Conservation (phyloP, 2,329 filamentous ascomycete genomes). For the Didymella keratinophila region DNA sequence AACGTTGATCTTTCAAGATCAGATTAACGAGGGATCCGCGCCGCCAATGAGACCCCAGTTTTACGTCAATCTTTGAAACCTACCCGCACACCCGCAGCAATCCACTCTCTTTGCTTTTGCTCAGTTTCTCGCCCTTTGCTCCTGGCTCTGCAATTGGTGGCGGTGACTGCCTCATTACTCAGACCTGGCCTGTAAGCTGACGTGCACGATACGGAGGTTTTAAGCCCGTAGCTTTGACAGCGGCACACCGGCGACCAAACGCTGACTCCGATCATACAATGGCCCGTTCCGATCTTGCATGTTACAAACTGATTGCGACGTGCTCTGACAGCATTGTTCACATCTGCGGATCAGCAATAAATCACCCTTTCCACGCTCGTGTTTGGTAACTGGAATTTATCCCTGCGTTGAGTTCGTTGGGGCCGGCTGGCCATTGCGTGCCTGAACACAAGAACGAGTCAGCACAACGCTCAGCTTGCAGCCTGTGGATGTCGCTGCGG, state of each 20-base stretch:
- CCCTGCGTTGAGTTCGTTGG: constrained; percentile 5
- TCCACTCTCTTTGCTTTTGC: constrained; percentile 27
- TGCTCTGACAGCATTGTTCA: constrained; percentile 10
- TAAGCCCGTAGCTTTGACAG: constrained; percentile 34
- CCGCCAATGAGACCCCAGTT: constrained; percentile 38
- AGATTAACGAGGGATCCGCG: constrained; percentile 48
- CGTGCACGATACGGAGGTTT: constrained; percentile 21
- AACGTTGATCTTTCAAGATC: constrained; percentile 38
- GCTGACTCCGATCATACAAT: constrained; percentile 24
- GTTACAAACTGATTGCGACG: constrained; percentile 15
- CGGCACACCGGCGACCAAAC: constrained; percentile 36
- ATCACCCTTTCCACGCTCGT: not conserved
- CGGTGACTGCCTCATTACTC: constrained; percentile 23
- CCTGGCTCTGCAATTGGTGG: constrained; percentile 25
- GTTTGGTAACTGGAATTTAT: constrained; percentile 10
- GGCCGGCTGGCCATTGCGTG: constrained; percentile 8
- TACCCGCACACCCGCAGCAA: constrained; percentile 34
- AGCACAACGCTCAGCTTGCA: constrained; percentile 14
- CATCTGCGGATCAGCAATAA: constrained; percentile 13
- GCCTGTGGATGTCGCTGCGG: constrained; percentile 5
- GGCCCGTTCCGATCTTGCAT: constrained; percentile 26
- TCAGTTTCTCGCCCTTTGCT: constrained; percentile 26
- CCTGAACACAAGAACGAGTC: constrained; percentile 15
- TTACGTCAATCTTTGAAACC: constrained; percentile 35
- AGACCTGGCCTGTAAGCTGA: constrained; percentile 20